phyloP scores from a whole-genome alignment of 257 asterid genomes.

The Solanum chilense region DNA sequence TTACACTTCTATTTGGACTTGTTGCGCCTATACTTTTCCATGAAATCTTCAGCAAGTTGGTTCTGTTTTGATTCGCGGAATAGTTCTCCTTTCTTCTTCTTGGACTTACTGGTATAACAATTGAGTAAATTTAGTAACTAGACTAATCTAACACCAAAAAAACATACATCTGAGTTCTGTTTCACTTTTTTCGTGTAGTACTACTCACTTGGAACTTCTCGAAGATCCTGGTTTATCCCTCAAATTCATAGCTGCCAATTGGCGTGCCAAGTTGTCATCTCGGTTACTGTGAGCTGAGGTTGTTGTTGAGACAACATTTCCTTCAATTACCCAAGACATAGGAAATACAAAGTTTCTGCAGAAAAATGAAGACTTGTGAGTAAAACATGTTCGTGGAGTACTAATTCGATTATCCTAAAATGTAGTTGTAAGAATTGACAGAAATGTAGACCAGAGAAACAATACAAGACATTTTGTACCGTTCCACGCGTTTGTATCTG shows the following conservation, averaged over 20 bases:
- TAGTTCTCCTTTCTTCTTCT: neutral
- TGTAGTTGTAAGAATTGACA: neutral
- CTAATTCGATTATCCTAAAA: neutral
- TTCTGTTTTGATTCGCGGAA: neutral
- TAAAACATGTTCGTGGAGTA: neutral
- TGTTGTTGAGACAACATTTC: neutral
- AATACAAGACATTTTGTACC: neutral
- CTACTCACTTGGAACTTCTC: neutral
- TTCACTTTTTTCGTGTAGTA: neutral
- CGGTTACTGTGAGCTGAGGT: neutral
- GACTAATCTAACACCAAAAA: neutral
- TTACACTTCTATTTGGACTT: neutral
- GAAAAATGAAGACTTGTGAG: neutral
- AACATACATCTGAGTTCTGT: neutral
- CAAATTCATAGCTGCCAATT: neutral
- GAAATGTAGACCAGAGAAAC: too few species aligned
- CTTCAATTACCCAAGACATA: slow-evolving; percentile 4
- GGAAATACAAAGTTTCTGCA: slow-evolving; percentile 17
- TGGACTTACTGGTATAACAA: neutral
- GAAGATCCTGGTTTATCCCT: neutral
- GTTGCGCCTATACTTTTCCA: neutral
- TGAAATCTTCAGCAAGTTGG: neutral
- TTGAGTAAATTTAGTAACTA: neutral
- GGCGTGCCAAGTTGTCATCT: neutral
- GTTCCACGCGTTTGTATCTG: neutral